Evolutionary conservation across 768 basidiomycete species (phyloP).

Genomic region (Galerina marginata): DNA sequence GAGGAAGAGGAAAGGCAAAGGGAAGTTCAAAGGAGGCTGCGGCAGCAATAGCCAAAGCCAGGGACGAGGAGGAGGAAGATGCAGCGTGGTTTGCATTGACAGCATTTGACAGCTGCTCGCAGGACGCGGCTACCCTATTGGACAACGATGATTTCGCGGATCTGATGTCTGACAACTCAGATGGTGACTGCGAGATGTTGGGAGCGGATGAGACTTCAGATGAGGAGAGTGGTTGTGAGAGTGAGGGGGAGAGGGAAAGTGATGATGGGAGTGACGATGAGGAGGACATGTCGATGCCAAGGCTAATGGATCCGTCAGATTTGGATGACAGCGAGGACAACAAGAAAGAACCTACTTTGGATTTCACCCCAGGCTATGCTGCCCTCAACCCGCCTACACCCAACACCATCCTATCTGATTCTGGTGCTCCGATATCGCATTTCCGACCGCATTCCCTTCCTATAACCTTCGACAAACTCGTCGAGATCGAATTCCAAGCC

Average conservation of each 20-base stretch:
- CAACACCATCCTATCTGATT: too few relatives aligned
- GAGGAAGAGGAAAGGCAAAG: conserved; percentile 14
- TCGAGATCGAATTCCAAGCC: too few relatives aligned
- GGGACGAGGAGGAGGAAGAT: conserved; percentile 15
- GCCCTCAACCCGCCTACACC: too few relatives aligned
- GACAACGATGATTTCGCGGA: conserved; percentile 2
- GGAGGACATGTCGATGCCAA: background rate
- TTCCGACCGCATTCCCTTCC: too few relatives aligned
- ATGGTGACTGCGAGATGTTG: conserved; percentile 10
- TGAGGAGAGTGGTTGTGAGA: background rate
- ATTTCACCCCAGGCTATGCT: too few relatives aligned
- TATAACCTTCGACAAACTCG: too few relatives aligned
- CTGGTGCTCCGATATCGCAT: too few relatives aligned
- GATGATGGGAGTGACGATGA: conserved; percentile 15
- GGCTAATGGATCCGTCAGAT: background rate
- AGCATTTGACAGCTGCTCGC: background rate
- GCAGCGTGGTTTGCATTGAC: conserved; percentile 6
- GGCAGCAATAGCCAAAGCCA: conserved; percentile 29
- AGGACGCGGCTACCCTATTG: background rate
- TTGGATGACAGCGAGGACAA: background rate
- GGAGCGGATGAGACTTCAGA: conserved; percentile 8
- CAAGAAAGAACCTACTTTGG: too few relatives aligned
- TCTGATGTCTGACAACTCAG: conserved; percentile 5
- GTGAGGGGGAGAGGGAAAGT: background rate
- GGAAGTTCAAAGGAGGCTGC: conserved; percentile 13